Percentiles rank a stretch among this genome's conserved stretches.
phyloP scores from a whole-genome alignment of 192 early-diverging fungal species.

The Ramicandelaber brevisporus region DNA sequence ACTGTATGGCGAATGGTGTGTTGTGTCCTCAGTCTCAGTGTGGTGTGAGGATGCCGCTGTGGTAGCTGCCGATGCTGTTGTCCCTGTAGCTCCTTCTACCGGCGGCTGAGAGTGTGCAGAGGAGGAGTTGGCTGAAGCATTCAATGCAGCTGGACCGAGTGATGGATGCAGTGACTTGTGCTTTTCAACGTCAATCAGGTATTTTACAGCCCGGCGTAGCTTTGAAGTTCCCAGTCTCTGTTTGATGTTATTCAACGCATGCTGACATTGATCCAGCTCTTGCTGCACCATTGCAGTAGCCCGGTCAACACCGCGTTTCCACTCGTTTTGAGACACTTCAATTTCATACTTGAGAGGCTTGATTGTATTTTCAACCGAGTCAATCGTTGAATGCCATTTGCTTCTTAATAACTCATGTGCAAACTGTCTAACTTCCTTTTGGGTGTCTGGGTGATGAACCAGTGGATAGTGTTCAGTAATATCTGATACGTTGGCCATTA shows the following conservation, averaged over 20 bases:
- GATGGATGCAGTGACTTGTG: too few species aligned
- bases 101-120: neutral
- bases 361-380: slow-evolving; percentile 97
- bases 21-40: slow-evolving; percentile 18
- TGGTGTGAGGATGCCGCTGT: neutral
- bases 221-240: neutral
- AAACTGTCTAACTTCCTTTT: slow-evolving; percentile 52
- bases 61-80: neutral
- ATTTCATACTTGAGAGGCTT: slow-evolving; percentile 98
- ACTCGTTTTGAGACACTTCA: slow-evolving; percentile 74
- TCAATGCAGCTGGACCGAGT: too few species aligned
- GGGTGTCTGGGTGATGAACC: slow-evolving; percentile 57
- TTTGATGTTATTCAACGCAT: slow-evolving; percentile 42
- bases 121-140: neutral
- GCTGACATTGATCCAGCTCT: slow-evolving; percentile 51
- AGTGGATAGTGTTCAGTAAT: slow-evolving; percentile 63
- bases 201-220: too few species aligned
- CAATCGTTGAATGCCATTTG: slow-evolving; percentile 72
- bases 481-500: slow-evolving; percentile 58
- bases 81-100: neutral
- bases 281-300: slow-evolving; percentile 46
- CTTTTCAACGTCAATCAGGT: too few species aligned
- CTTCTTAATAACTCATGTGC: slow-evolving; percentile 59
- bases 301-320: slow-evolving; percentile 70
- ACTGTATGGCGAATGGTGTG: slow-evolving; percentile 34